Evolutionary conservation across 805 yeast species (phyloP).

Genomic region (Yamadazyma takamatsuzukensis): DNA sequence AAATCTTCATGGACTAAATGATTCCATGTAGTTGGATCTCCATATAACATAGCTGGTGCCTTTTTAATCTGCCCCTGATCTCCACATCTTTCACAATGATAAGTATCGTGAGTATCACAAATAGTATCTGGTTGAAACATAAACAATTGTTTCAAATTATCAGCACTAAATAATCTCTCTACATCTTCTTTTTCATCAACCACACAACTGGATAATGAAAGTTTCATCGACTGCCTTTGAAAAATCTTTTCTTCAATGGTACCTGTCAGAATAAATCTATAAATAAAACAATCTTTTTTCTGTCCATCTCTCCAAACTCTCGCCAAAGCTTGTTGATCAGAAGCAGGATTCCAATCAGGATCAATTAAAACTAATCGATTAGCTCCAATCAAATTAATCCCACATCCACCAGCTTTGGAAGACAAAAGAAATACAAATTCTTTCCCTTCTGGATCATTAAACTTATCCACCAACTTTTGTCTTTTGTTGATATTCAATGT

Average conservation of each 20-base stretch:
- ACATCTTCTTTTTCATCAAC: conserved; percentile 96
- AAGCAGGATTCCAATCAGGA: conserved; percentile 97
- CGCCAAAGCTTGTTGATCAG: conserved; percentile 96
- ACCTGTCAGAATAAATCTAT: conserved; percentile 91
- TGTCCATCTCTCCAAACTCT: conserved; percentile 99
- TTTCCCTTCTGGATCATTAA: conserved; percentile 83
- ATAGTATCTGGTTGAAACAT: conserved; percentile 60
- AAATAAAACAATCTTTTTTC: conserved; percentile 92
- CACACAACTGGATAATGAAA: conserved; percentile 90
- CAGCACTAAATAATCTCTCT: conserved; percentile 85
- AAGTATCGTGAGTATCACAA: conserved; percentile 93
- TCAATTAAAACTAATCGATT: conserved; percentile 84
- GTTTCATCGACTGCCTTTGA: conserved; percentile 92
- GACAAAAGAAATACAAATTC: conserved; percentile 88
- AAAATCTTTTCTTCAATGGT: conserved; percentile 94
- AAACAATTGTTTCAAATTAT: conserved; percentile 72
- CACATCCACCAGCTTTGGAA: conserved; percentile 98
- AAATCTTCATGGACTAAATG: conserved; percentile 69
- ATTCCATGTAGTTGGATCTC: conserved; percentile 98
- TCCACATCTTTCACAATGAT: conserved; percentile 77
- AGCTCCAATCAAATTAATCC: conserved; percentile 95
- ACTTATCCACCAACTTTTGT: conserved; percentile 85
- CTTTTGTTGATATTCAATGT: conserved; percentile 89
- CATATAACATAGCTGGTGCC: conserved; percentile 88
- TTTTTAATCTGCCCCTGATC: conserved; percentile 52